Percentiles rank a stretch among this genome's conserved stretches.
Evolutionary conservation across 2,329 filamentous ascomycete species (phyloP).

Genomic region (Nemania abortiva): DNA sequence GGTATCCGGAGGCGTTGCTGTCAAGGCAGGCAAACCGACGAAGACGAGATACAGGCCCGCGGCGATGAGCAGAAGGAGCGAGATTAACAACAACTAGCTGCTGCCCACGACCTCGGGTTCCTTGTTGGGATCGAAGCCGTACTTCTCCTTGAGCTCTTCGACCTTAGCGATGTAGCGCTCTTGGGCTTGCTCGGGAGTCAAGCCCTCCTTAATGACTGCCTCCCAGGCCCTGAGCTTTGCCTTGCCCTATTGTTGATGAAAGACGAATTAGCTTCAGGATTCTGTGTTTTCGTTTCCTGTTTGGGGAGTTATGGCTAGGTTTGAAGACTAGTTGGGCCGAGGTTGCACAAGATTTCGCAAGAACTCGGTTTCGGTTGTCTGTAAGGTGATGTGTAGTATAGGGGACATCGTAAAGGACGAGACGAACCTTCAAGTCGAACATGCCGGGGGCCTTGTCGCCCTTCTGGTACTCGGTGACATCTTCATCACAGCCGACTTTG

Average conservation of each 20-base stretch:
- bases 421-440: slow-evolving; percentile 75
- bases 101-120: slow-evolving; percentile 66
- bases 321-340: neutral
- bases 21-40: neutral
- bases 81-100: slow-evolving; percentile 35
- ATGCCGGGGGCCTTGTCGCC: slow-evolving; percentile 64
- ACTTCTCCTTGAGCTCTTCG: slow-evolving; percentile 76
- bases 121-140: slow-evolving; percentile 76
- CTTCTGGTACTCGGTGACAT: slow-evolving; percentile 65
- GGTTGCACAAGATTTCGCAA: neutral
- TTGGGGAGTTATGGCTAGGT: neutral
- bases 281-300: neutral
- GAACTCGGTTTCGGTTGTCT: neutral
- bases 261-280: slow-evolving; percentile 13
- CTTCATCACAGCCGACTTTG: slow-evolving; percentile 69
- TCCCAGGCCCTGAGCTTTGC: slow-evolving; percentile 82
- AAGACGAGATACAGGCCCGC: slow-evolving; percentile 21
- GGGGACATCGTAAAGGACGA: neutral
- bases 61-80: slow-evolving; percentile 28
- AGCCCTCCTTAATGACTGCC: slow-evolving; percentile 72
- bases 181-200: slow-evolving; percentile 76
- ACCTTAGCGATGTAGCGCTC: slow-evolving; percentile 80
- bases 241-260: slow-evolving; percentile 49
- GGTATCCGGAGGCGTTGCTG: neutral
- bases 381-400: neutral